phyloP scores from a whole-genome alignment of 352 stramenopile genomes.

The Pythium aphanidermatum region DNA sequence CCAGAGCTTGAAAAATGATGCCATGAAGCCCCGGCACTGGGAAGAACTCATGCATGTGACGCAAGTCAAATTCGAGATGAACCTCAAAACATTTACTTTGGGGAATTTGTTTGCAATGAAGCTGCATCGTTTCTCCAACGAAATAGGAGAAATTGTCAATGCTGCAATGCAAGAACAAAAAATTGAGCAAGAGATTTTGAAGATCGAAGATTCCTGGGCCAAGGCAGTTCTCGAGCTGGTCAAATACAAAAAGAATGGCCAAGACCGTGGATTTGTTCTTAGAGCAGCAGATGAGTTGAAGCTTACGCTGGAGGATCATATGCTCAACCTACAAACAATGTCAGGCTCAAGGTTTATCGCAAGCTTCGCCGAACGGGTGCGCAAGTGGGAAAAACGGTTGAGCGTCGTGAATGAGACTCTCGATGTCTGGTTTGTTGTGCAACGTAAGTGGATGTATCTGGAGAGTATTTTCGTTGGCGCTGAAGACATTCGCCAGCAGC shows the following conservation, averaged over 20 bases:
- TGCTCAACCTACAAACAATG: slow-evolving; percentile 89
- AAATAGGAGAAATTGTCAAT: slow-evolving; percentile 93
- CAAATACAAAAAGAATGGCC: slow-evolving; percentile 92
- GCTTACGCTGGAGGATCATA: slow-evolving; percentile 79
- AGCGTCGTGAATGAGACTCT: slow-evolving; percentile 89
- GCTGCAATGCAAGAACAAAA: slow-evolving; percentile 92
- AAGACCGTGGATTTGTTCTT: slow-evolving; percentile 76
- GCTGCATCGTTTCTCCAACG: slow-evolving; percentile 80
- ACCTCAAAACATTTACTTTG: slow-evolving; percentile 90
- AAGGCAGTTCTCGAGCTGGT: slow-evolving; percentile 86
- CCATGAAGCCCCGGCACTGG: slow-evolving; percentile 90
- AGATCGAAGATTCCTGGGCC: slow-evolving; percentile 90
- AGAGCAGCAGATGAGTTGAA: slow-evolving; percentile 83
- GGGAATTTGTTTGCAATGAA: slow-evolving; percentile 92
- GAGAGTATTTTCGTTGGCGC: slow-evolving; percentile 92
- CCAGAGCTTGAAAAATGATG: slow-evolving; percentile 92
- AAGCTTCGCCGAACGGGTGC: slow-evolving; percentile 85
- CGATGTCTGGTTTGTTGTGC: slow-evolving; percentile 91
- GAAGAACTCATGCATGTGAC: slow-evolving; percentile 88
- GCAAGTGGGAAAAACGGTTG: slow-evolving; percentile 89
- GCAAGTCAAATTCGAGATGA: slow-evolving; percentile 90
- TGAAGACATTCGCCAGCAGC: slow-evolving; percentile 91
- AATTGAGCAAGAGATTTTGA: slow-evolving; percentile 91
- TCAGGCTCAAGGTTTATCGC: slow-evolving; percentile 88
- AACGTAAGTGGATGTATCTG: slow-evolving; percentile 95